A percentile compares a stretch with the other conserved stretches of the same genome.
Conservation (phyloP, 2,329 filamentous ascomycete species). For the Cytospora piceicola region DNA sequence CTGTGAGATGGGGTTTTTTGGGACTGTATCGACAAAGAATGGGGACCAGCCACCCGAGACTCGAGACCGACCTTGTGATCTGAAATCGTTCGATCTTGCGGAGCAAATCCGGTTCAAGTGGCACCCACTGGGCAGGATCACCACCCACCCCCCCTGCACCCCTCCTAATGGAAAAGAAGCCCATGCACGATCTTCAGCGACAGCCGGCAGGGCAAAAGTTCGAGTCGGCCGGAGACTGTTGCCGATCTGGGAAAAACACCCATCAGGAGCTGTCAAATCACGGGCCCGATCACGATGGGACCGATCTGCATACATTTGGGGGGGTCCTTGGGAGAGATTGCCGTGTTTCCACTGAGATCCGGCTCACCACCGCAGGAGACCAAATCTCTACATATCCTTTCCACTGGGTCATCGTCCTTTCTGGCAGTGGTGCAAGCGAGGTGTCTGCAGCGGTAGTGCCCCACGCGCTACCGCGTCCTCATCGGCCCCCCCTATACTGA, state of each 20-base stretch:
- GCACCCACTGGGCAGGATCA: constrained; percentile 3
- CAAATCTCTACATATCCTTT: constrained; percentile 22
- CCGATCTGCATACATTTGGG: constrained; percentile 27
- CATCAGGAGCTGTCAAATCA: constrained; percentile 30
- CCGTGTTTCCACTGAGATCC: constrained; percentile 30
- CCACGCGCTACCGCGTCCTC: neutral
- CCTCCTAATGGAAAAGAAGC: neutral
- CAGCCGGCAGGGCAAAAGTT: constrained; percentile 21
- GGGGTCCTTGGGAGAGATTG: constrained; percentile 26
- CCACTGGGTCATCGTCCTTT: constrained; percentile 10
- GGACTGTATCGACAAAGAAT: constrained; percentile 15
- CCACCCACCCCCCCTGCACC: neutral
- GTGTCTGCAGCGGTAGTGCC: constrained; percentile 1
- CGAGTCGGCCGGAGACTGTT: constrained; percentile 21
- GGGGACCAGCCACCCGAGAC: constrained; percentile 17
- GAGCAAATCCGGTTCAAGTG: constrained; percentile 26
- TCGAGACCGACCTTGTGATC: constrained; percentile 27
- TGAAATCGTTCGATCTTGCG: constrained; percentile 31
- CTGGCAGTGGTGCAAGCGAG: constrained; percentile 7
- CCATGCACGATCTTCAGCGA: constrained; percentile 16
- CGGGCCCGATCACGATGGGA: constrained; percentile 27
- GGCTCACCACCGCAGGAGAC: constrained; percentile 26
- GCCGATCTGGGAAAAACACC: constrained; percentile 29
- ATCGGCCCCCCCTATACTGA: neutral
- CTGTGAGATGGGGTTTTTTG: constrained; percentile 1